Percentiles rank a stretch among this genome's conserved stretches.
These are phyloP conservation scores for Talinum fruticosum DNA, from an alignment of 148 eudicot genomes.

Conservation along the genomic window DNA sequence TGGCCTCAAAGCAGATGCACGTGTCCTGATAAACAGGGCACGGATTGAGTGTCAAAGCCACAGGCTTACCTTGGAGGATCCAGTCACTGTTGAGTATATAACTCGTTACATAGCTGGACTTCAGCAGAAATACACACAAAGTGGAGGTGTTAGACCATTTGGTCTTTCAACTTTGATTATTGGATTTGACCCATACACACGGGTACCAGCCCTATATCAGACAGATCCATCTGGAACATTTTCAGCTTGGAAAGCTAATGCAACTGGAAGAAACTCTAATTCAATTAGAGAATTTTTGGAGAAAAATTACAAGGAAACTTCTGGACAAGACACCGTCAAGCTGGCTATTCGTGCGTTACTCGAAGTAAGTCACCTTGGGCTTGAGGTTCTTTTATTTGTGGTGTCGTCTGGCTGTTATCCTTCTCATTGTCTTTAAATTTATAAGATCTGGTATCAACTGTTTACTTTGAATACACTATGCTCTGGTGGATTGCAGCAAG, in stretches of 20 bases:
- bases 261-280: slow-evolving; percentile 96
- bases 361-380: slow-evolving; percentile 50
- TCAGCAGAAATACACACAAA: slow-evolving; percentile 98
- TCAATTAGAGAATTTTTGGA: slow-evolving; percentile 88
- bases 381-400: neutral
- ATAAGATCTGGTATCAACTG: no score
- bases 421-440: neutral
- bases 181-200: slow-evolving; percentile 88
- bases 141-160: slow-evolving; percentile 99
- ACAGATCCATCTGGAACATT: slow-evolving; percentile 99
- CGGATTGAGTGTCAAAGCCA: slow-evolving; percentile 98
- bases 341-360: slow-evolving; percentile 93
- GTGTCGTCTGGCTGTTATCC: neutral
- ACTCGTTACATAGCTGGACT: slow-evolving; percentile 98
- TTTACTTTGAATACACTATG: no score
- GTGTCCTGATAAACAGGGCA: slow-evolving; percentile 89
- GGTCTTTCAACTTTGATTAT: slow-evolving; percentile 97
- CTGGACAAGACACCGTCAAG: slow-evolving; percentile 91
- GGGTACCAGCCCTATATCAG: slow-evolving; percentile 83
- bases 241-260: slow-evolving; percentile 99
- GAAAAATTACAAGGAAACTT: slow-evolving; percentile 92
- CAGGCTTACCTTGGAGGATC: slow-evolving; percentile 93
- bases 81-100: slow-evolving; percentile 91
- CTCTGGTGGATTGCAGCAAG: no score
- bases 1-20: slow-evolving; percentile 99